Evolutionary conservation across 345 rosid species (phyloP).

Genomic region (Tarenaya hassleriana): DNA sequence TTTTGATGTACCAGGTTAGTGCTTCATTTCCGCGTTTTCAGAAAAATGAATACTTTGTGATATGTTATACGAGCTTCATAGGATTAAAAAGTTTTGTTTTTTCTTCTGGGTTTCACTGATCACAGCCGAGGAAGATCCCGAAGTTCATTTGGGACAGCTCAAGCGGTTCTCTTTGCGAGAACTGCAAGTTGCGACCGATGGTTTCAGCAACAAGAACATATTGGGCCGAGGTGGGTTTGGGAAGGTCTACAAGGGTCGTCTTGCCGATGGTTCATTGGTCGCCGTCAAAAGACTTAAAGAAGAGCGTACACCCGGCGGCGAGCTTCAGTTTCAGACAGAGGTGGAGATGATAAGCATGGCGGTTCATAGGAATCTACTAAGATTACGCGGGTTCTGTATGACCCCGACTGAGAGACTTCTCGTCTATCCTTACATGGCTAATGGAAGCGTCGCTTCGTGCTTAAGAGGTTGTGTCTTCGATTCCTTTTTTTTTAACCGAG

Average conservation of each 20-base stretch:
- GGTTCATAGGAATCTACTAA: constrained; percentile 88
- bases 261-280: constrained; percentile 86
- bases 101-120: constrained; percentile 3
- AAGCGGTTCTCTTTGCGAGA: constrained; percentile 92
- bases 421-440: constrained; percentile 98
- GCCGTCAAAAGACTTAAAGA: constrained; percentile 96
- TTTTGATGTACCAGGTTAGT: constrained; percentile 93
- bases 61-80: background rate
- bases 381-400: constrained; percentile 94
- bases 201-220: constrained; percentile 85
- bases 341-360: constrained; percentile 99
- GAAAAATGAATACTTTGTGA: too few relatives aligned
- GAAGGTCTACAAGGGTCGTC: constrained; percentile 89
- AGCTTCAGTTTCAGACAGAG: constrained; percentile 96
- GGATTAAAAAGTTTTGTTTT: background rate
- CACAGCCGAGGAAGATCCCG: constrained; percentile 98
- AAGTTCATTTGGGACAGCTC: constrained; percentile 95
- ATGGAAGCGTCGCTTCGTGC: constrained; percentile 97
- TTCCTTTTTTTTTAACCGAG: background rate
- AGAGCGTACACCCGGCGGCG: constrained; percentile 97
- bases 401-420: constrained; percentile 91
- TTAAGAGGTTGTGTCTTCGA: constrained; percentile 71
- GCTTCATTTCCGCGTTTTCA: background rate
- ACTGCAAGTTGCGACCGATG: constrained; percentile 90
- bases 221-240: constrained; percentile 99